Evolutionary conservation across 495 filamentous ascomycete species (phyloP).

Genomic region (Barbatosphaeria neglecta): DNA sequence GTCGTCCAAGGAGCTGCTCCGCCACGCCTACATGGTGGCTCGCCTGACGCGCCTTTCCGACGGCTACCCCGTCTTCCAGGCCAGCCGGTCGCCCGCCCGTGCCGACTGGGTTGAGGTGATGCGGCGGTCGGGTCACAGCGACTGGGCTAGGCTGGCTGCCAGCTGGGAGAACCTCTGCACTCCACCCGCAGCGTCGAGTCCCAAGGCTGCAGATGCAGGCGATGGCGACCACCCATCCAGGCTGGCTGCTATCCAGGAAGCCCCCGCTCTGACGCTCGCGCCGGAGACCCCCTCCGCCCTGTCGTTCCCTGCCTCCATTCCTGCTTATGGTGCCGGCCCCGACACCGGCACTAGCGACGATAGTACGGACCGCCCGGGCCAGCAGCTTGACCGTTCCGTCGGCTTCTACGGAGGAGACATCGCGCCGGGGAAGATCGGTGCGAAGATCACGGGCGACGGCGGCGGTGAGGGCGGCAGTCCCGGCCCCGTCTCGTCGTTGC

Average conservation of each 20-base stretch:
- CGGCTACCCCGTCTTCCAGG: conserved; percentile 69
- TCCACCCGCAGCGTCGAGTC: conserved; percentile 42
- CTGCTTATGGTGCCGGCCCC: too few species aligned
- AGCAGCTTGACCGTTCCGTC: too few species aligned
- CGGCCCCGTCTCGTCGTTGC: too few species aligned
- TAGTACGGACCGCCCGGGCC: too few species aligned
- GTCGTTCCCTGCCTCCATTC: too few species aligned
- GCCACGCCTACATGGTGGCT: conserved; percentile 68
- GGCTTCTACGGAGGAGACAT: too few species aligned
- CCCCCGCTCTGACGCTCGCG: background rate
- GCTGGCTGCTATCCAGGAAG: too few species aligned
- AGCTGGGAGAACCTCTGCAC: conserved; percentile 62
- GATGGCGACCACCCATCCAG: background rate
- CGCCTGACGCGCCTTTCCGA: conserved; percentile 61
- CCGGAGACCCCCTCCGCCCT: too few species aligned
- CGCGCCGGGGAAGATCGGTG: too few species aligned
- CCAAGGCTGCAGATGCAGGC: background rate
- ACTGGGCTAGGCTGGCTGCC: conserved; percentile 50
- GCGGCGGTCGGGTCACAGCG: conserved; percentile 36
- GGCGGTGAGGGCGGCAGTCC: too few species aligned
- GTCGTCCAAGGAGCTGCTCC: conserved; percentile 56
- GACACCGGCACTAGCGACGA: too few species aligned
- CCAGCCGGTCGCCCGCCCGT: conserved; percentile 56
- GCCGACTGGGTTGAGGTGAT: conserved; percentile 73
- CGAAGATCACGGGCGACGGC: too few species aligned